Base-by-base conservation (phyloP, 1,139 yeast species). In the Hansenula sp. region DNA sequence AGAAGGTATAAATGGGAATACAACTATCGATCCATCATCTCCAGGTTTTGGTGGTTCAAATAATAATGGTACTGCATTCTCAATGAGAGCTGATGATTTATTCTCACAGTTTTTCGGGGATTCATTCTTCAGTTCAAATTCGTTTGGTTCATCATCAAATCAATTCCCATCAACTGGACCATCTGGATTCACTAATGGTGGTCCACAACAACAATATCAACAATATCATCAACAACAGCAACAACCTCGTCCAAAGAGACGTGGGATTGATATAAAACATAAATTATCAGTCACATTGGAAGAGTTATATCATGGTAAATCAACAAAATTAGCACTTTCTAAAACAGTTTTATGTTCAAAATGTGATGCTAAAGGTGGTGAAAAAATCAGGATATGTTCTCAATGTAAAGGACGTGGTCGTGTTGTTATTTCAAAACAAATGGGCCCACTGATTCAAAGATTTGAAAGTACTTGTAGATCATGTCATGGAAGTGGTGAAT, bases 261-360 rank as follows among this genome's bases (percentile, higher is more conserved):
- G 62, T 34, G 77, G 77, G 9, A 66, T 65, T 18, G 70, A 73
- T 44, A 76, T 77, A 39, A 64, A 59, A 37, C 80, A 77, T 52
- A 64, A 64, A 13, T 57, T 74, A 41, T 56, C 59, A 22, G 75
- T 76, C 34, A 51, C 73, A 0, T 55, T 76, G 40, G 64, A 62
- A 5, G 80, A 76, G 32, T 59, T 75, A 46, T 77, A 71, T 51
- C 58, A 52, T 31, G 82, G 82, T 2, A 73, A 71, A 45, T 59
- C 61, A 2, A 56, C 70, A 35, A 75, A 71, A 53, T 60, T 76
- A 25, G 71, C 70, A 27, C 56, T 76, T 14, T 66, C 69, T 5
- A 69, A 69, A 46, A 66, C 66, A 29, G 56, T 68, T 6, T 49
- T 62, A 21, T 77, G 82, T 49, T 38, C 53, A 1, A 42, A 44